Conservation (phyloP, 805 yeast genomes). For the Blastobotrys muscicola region DNA sequence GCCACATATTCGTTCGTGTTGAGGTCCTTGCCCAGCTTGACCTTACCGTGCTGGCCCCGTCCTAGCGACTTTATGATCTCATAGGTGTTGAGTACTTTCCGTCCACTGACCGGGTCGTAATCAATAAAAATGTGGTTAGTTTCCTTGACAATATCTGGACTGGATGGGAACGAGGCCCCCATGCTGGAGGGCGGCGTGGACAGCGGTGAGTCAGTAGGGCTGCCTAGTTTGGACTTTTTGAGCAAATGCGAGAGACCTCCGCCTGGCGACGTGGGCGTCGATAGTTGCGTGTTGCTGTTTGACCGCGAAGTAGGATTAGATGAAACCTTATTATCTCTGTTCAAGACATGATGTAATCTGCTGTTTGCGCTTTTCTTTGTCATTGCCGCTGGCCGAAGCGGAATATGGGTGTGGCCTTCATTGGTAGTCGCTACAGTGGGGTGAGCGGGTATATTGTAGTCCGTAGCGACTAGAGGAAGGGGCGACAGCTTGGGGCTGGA, state of each 20-base stretch:
- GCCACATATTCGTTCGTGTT: conserved; percentile 61
- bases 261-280: neutral
- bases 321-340: conserved; percentile 1
- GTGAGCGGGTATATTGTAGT: too few species aligned
- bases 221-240: neutral
- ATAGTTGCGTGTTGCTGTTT: too few species aligned
- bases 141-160: conserved; percentile 50
- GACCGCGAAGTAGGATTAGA: too few species aligned
- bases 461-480: too few species aligned
- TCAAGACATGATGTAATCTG: conserved; percentile 3
- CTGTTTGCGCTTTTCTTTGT: conserved; percentile 1
- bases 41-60: conserved; percentile 98
- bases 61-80: conserved; percentile 86
- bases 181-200: too few species aligned
- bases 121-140: conserved; percentile 72
- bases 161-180: too few species aligned
- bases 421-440: too few species aligned
- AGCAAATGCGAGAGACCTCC: conserved; percentile 1
- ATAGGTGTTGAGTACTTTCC: conserved; percentile 78
- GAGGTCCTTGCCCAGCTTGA: conserved; percentile 75
- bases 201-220: too few species aligned
- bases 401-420: conserved; percentile 1
- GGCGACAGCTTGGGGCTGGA: too few species aligned
- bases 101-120: conserved; percentile 76
- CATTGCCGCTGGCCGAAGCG: neutral